These are phyloP conservation scores for Mimosa bimucronata DNA, from an alignment of 306 rosid genomes.

Conservation along the genomic window DNA sequence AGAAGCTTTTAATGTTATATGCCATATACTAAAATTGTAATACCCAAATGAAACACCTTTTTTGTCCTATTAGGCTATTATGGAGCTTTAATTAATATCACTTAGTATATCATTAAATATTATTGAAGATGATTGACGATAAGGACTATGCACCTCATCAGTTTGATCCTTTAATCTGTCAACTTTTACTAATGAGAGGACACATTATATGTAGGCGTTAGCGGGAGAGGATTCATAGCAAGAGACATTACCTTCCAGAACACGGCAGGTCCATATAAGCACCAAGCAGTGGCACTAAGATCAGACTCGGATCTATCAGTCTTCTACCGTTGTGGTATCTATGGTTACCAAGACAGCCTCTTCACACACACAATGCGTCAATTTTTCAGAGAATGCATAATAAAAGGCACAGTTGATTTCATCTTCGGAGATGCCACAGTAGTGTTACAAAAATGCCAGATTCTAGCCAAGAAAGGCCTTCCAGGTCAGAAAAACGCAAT, in stretches of 20 bases:
- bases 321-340: conserved; percentile 62
- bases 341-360: conserved; percentile 80
- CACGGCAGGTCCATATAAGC: conserved; percentile 82
- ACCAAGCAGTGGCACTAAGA: conserved; percentile 92
- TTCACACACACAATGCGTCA: conserved; percentile 95
- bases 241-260: conserved; percentile 75
- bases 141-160: not conserved
- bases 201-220: conserved; percentile 62
- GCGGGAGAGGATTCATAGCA: conserved; percentile 86
- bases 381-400: conserved; percentile 75
- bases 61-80: too few relatives aligned
- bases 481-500: conserved; percentile 79
- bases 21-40: too few relatives aligned
- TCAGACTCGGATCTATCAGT: conserved; percentile 85
- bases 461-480: conserved; percentile 60
- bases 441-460: conserved; percentile 67
- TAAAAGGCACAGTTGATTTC: conserved; percentile 84
- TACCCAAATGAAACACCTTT: too few relatives aligned
- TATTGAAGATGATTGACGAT: not conserved
- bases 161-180: not conserved
- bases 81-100: too few relatives aligned
- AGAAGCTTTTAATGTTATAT: too few relatives aligned
- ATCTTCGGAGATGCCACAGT: conserved; percentile 81
- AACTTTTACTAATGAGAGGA: not conserved
- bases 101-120: too few relatives aligned